Conservation (phyloP, 106 monocot species). For the Alisma plantagoaquatica region DNA sequence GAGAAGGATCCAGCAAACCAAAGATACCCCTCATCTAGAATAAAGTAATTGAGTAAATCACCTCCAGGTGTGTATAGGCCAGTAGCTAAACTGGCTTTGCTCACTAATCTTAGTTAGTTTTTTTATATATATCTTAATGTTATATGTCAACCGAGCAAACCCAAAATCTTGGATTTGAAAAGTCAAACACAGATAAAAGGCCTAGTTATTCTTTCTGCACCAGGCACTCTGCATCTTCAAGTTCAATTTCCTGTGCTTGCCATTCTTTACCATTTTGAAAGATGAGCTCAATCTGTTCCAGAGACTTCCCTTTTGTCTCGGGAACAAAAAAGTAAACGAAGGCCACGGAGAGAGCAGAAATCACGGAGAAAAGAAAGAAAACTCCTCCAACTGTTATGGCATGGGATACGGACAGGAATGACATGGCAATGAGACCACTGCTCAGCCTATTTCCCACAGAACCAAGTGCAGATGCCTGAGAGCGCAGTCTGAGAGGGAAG, state of each 20-base stretch:
- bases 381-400: slow-evolving; percentile 62
- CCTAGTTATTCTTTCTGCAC: no score
- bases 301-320: slow-evolving; percentile 82
- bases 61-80: no score
- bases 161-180: no score
- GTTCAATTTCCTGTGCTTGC: slow-evolving; percentile 49
- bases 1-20: no score
- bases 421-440: slow-evolving; percentile 84
- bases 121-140: no score
- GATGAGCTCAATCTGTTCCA: slow-evolving; percentile 77
- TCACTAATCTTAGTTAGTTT: no score
- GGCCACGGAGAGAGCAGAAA: slow-evolving; percentile 58
- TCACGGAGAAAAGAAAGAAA: slow-evolving; percentile 50
- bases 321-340: slow-evolving; percentile 66
- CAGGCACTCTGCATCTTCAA: slow-evolving; percentile 56
- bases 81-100: no score
- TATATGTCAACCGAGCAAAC: no score
- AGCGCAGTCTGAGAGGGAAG: slow-evolving; percentile 67
- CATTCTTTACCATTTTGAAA: slow-evolving; percentile 36
- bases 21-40: no score
- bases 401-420: slow-evolving; percentile 61
- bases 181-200: no score
- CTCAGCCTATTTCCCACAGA: slow-evolving; percentile 59
- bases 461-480: slow-evolving; percentile 82
- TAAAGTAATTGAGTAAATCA: no score